phyloP scores from a whole-genome alignment of 352 stramenopile genomes.

The Phytophthora uliginosa region DNA sequence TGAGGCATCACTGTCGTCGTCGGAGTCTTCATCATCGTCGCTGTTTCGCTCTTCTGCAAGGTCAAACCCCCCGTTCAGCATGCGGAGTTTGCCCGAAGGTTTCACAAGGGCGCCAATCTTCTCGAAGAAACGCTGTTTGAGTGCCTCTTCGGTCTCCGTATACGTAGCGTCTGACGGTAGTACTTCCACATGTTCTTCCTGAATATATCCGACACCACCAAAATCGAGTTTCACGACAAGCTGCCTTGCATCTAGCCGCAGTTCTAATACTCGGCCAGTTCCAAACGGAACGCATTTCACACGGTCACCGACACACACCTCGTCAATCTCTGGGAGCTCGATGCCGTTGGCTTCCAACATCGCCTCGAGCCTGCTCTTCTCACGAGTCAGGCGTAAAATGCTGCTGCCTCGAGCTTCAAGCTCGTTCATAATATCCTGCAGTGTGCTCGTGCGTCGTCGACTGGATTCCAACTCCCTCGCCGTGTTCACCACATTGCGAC shows the following conservation, averaged over 20 bases:
- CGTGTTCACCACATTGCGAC: constrained; percentile 53
- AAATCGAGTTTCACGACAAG: constrained; percentile 57
- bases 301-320: constrained; percentile 71
- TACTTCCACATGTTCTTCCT: constrained; percentile 70
- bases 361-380: constrained; percentile 71
- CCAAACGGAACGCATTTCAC: constrained; percentile 58
- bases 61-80: constrained; percentile 30
- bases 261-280: constrained; percentile 44
- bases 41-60: constrained; percentile 38
- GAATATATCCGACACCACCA: constrained; percentile 57
- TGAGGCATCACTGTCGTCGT: constrained; percentile 38
- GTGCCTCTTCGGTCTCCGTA: constrained; percentile 55
- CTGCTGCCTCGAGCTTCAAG: constrained; percentile 64
- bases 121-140: constrained; percentile 79
- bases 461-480: constrained; percentile 74
- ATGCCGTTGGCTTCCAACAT: constrained; percentile 53
- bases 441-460: constrained; percentile 71
- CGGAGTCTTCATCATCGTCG: constrained; percentile 48
- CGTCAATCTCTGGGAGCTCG: constrained; percentile 65
- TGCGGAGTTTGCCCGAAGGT: constrained; percentile 54
- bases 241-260: constrained; percentile 55
- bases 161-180: constrained; percentile 65
- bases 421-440: constrained; percentile 88
- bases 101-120: constrained; percentile 71
- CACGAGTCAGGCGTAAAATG: constrained; percentile 67